Base-by-base conservation (phyloP, 495 filamentous ascomycete genomes). In the Aspergillus haitiensis region DNA sequence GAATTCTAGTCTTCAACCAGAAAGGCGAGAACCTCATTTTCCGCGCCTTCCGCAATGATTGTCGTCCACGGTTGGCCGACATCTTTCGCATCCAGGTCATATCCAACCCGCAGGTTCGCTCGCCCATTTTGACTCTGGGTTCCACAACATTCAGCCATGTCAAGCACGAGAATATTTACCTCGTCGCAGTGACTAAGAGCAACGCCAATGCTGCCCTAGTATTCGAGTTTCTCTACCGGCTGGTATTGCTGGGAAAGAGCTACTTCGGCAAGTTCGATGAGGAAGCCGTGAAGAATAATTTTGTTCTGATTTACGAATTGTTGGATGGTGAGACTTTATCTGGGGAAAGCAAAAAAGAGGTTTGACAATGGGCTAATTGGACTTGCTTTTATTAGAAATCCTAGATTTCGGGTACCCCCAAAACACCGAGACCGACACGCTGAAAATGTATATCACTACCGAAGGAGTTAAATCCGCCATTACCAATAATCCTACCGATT, bases 391-490 rank as follows among this genome's bases (percentile, higher is more conserved):
- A n/a, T 44, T 68, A 97, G 94, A 99, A 76, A 97, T 99, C 65
- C 84, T 99, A 68, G 95, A 99, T 75, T 99, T 98, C 71, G 95
- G 95, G 67, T 99, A 99, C 72, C 95, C 95, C 52, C 95, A 99
- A 72, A 98, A 98, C 74, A 98, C 95, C 64, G 95, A 99, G 78
- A 93, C 93, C 42, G 95, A 99, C 70, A 99, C 95, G 15, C 82
- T 99, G 59, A 99, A 98, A 79, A 97, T 98, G 93, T 98, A 99
- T 79, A 99, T 99, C 75, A 99, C 95, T 12, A 98, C 95, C 50
- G 95, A 99, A 77, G 94, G 95, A 46, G 95, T 99, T 78, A 97
- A 96, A 74, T 94, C 92, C 31, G 93, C 96, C 74, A 87, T 93
- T 55, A 86, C 89, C 52, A 87, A 91, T 78, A 72, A 63, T 10